Evolutionary conservation across 176 grass and related monocot species (phyloP).

Genomic region (Tuctoria greenei): DNA sequence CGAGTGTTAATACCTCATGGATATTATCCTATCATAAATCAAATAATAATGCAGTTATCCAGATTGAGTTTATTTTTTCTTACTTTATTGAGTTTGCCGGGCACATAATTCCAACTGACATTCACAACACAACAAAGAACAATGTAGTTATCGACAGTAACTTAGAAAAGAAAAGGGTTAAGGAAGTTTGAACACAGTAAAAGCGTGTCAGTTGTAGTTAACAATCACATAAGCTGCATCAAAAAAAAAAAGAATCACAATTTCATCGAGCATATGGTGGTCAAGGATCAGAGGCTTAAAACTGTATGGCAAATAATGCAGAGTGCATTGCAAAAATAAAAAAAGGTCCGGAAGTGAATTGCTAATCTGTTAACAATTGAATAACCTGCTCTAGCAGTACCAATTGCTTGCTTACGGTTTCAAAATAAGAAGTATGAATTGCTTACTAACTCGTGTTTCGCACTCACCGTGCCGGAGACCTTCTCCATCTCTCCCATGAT

Average conservation of each 20-base stretch:
- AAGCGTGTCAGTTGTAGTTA: neutral
- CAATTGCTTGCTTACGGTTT: too few species aligned
- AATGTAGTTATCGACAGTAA: neutral
- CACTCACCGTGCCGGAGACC: conserved; percentile 51
- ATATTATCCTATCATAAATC: too few species aligned
- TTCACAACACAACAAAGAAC: neutral
- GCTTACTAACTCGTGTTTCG: neutral
- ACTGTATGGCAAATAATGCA: neutral
- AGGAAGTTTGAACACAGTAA: neutral
- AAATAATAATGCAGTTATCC: too few species aligned
- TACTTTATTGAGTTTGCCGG: neutral
- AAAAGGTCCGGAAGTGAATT: too few species aligned
- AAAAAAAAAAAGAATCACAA: too few species aligned
- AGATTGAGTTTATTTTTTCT: neutral
- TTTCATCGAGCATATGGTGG: conserved; percentile 1
- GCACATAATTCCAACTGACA: neutral
- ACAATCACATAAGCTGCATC: neutral
- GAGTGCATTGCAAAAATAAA: too few species aligned
- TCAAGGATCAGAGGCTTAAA: neutral
- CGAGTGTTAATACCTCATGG: neutral
- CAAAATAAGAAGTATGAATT: too few species aligned
- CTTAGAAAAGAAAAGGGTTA: neutral
- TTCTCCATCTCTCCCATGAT: conserved; percentile 75
- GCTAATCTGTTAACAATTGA: too few species aligned
- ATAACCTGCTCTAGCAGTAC: too few species aligned